phyloP scores from a whole-genome alignment of 768 basidiomycete species.

The Gautieria morchelliformis region DNA sequence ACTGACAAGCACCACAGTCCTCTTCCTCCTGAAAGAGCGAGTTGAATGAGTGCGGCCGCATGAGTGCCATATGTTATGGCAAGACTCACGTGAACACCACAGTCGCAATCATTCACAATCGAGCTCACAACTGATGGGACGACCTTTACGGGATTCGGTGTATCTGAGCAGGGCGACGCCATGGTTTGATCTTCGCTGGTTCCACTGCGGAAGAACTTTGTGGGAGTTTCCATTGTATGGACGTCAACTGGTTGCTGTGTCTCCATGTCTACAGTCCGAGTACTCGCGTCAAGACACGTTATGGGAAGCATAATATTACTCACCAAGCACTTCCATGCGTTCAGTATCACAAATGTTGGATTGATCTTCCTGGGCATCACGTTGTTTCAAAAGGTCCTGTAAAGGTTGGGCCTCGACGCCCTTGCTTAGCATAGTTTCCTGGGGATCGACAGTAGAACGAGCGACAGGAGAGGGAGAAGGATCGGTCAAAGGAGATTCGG shows the following conservation, averaged over 20 bases:
- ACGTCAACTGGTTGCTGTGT: constrained; percentile 16
- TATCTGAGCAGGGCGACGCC: neutral
- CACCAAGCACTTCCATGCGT: constrained; percentile 44
- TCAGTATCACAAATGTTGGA: constrained; percentile 4
- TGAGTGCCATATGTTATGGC: neutral
- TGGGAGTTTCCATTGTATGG: neutral
- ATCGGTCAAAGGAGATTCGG: neutral
- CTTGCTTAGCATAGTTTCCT: constrained; percentile 10
- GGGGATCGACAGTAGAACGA: neutral
- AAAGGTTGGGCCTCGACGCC: constrained; percentile 33
- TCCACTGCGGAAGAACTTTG: constrained; percentile 19
- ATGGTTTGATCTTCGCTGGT: neutral
- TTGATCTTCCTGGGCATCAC: constrained; percentile 1
- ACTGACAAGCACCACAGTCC: constrained; percentile 43
- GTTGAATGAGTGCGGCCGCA: neutral
- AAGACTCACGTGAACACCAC: constrained; percentile 44
- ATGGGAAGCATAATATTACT: neutral
- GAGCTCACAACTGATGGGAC: neutral
- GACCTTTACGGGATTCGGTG: neutral
- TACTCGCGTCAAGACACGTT: neutral
- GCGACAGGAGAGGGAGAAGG: neutral
- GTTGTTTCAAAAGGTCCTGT: constrained; percentile 18
- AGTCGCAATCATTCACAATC: constrained; percentile 49
- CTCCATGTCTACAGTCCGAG: constrained; percentile 21
- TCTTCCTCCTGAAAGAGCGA: constrained; percentile 32